These are phyloP conservation scores for Berberis thunbergii DNA, from an alignment of 164 flowering plant genomes.

Conservation along the genomic window DNA sequence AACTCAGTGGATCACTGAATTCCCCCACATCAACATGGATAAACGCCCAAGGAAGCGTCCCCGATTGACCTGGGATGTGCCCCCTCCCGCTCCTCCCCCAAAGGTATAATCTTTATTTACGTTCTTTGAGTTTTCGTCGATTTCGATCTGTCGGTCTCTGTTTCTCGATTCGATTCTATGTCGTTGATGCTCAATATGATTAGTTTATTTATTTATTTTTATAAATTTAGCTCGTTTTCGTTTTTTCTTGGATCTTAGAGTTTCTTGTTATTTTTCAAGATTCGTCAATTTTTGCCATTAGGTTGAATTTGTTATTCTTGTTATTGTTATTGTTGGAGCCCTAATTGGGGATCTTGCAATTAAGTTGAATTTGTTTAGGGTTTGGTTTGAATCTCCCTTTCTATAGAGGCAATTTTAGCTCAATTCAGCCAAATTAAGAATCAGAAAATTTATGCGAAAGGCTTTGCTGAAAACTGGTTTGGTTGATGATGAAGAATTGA, in stretches of 20 bases:
- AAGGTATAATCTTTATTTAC: constrained; percentile 22
- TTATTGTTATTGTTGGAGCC: no score
- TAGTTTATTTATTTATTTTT: not conserved
- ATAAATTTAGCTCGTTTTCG: not conserved
- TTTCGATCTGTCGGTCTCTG: not conserved
- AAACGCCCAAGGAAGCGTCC: constrained; percentile 70
- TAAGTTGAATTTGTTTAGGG: no score
- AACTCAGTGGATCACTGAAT: constrained; percentile 57
- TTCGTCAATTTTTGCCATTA: no score
- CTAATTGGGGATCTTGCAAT: no score
- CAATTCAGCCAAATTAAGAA: no score
- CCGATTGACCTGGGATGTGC: constrained; percentile 69
- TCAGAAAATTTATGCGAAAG: no score
- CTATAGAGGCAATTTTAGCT: no score
- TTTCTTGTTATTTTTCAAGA: not conserved
- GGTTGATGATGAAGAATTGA: no score
- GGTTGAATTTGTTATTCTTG: no score
- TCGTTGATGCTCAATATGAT: not conserved
- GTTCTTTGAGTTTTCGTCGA: not conserved
- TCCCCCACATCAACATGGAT: constrained; percentile 56
- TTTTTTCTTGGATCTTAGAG: not conserved
- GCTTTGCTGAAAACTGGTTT: no score
- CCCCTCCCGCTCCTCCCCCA: constrained; percentile 46
- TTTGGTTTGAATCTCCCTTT: no score
- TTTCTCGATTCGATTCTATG: not conserved